phyloP scores from a whole-genome alignment of 2,329 filamentous ascomycete genomes.

The Sporothrix pseudoabietina region DNA sequence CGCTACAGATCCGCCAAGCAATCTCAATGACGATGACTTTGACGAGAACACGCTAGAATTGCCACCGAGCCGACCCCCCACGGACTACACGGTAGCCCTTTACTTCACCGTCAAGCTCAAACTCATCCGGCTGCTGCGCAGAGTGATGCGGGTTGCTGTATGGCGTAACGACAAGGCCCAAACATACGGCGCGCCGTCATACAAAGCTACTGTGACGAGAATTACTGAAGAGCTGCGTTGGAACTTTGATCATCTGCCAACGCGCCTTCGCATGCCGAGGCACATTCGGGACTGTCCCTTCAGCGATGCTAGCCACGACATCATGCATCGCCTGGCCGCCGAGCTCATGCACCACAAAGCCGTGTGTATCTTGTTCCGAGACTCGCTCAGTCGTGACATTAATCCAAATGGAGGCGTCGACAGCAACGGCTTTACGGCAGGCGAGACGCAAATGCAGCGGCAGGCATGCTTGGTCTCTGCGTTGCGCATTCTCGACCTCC shows the following conservation, averaged over 20 bases:
- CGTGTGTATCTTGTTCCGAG: slow-evolving; percentile 59
- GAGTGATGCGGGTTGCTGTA: slow-evolving; percentile 52
- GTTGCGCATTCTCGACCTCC: slow-evolving; percentile 51
- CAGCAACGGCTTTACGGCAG: slow-evolving; percentile 35
- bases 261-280: slow-evolving; percentile 31
- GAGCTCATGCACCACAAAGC: slow-evolving; percentile 56
- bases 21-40: slow-evolving; percentile 68
- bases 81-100: slow-evolving; percentile 60
- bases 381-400: slow-evolving; percentile 45
- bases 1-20: slow-evolving; percentile 63
- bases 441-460: slow-evolving; percentile 49
- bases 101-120: slow-evolving; percentile 54
- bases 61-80: slow-evolving; percentile 57
- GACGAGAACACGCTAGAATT: slow-evolving; percentile 56
- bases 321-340: slow-evolving; percentile 57
- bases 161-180: not conserved
- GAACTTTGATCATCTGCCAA: slow-evolving; percentile 25
- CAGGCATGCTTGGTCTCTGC: slow-evolving; percentile 56
- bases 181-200: not conserved
- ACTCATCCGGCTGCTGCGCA: slow-evolving; percentile 44
- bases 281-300: slow-evolving; percentile 39
- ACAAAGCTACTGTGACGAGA: not conserved
- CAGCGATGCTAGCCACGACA: slow-evolving; percentile 48
- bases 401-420: slow-evolving; percentile 37
- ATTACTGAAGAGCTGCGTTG: slow-evolving; percentile 31